Evolutionary conservation across 345 rosid genomes (phyloP).

Genomic region (Balakata baccata): DNA sequence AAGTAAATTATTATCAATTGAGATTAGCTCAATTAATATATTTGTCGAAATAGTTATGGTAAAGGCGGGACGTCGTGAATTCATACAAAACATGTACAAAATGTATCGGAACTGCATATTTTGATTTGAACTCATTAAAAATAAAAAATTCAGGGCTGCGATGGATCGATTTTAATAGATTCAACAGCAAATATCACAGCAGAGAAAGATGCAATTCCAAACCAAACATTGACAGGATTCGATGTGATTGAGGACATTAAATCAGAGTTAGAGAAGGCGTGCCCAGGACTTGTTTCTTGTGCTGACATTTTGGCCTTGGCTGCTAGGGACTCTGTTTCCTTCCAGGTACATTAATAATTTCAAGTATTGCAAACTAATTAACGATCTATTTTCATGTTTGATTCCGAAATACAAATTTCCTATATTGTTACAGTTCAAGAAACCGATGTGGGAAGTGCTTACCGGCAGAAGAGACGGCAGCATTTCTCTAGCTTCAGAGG

Average conservation of each 20-base stretch:
- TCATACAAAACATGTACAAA: no score
- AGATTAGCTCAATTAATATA: no score
- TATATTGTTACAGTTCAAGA: constrained; percentile 39
- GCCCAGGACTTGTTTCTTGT: constrained; percentile 67
- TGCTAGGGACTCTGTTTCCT: constrained; percentile 58
- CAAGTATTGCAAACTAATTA: no score
- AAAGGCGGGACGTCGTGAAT: no score
- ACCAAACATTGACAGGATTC: constrained; percentile 46
- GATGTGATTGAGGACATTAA: constrained; percentile 51
- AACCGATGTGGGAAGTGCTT: constrained; percentile 57
- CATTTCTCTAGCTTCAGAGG: constrained; percentile 45
- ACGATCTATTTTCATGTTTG: no score
- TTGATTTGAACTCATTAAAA: no score
- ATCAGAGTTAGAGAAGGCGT: constrained; percentile 43
- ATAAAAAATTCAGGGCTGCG: no score
- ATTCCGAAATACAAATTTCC: no score
- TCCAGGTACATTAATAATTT: constrained; percentile 24
- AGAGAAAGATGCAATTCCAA: constrained; percentile 55
- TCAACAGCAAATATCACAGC: constrained; percentile 36
- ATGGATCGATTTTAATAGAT: constrained; percentile 39
- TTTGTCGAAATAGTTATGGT: no score
- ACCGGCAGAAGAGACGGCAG: constrained; percentile 75
- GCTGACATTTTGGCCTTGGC: constrained; percentile 56
- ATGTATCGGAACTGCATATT: no score
- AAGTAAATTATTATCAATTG: no score